Conservation (phyloP, 2,329 filamentous ascomycete genomes). For the Aspergillus floridensis region DNA sequence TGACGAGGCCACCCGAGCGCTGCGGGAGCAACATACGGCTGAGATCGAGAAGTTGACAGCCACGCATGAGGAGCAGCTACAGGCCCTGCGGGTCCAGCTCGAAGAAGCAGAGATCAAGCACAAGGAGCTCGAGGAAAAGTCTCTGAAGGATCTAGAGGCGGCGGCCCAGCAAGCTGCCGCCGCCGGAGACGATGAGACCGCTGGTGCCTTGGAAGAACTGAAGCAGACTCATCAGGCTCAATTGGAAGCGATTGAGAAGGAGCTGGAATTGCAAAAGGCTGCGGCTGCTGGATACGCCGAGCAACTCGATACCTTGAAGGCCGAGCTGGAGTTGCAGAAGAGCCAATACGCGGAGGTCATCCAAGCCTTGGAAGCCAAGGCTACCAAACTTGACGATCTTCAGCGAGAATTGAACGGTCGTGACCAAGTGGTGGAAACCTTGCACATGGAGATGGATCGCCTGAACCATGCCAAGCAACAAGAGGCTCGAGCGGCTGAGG, state of each 20-base stretch:
- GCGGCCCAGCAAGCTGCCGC: constrained; percentile 36
- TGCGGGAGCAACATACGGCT: constrained; percentile 31
- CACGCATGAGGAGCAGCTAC: constrained; percentile 33
- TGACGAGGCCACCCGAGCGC: constrained; percentile 23
- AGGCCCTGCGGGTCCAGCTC: constrained; percentile 32
- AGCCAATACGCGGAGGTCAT: constrained; percentile 27
- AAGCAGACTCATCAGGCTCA: constrained; percentile 38
- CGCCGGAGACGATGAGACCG: constrained; percentile 36
- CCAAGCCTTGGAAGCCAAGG: constrained; percentile 31
- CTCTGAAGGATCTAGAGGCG: constrained; percentile 38
- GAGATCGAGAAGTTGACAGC: constrained; percentile 34
- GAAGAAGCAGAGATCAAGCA: constrained; percentile 37
- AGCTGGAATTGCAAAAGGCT: constrained; percentile 34
- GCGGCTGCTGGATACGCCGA: constrained; percentile 28
- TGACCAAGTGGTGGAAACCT: constrained; percentile 38
- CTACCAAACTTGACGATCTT: constrained; percentile 29
- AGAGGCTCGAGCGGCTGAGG: constrained; percentile 34
- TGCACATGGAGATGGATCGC: constrained; percentile 39
- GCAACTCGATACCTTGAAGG: constrained; percentile 30
- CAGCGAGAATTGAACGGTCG: constrained; percentile 36
- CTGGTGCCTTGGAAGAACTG: constrained; percentile 37
- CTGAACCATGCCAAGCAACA: constrained; percentile 37
- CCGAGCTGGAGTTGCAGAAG: constrained; percentile 33
- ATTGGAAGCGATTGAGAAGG: constrained; percentile 35
- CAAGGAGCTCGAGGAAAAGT: constrained; percentile 38